Conservation (phyloP, 2,329 filamentous ascomycete genomes). For the Thermothelomyces thermophilus region DNA sequence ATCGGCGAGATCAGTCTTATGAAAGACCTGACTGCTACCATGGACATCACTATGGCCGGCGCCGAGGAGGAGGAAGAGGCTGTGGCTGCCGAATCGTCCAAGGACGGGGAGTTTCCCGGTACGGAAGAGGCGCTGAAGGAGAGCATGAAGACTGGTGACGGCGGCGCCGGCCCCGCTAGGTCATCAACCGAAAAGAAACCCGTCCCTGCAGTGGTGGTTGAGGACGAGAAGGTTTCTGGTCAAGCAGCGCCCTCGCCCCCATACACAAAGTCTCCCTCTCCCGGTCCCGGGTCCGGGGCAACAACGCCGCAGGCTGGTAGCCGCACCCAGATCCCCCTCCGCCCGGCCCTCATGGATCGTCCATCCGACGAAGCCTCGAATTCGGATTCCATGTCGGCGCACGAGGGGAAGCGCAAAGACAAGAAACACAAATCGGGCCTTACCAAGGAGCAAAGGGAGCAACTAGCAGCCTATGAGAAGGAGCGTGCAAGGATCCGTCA, state of each 20-base stretch:
- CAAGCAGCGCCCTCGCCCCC: conserved; percentile 12
- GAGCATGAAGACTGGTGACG: conserved; percentile 40
- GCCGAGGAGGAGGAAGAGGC: conserved; percentile 58
- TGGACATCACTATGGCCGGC: conserved; percentile 91
- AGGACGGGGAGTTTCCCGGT: conserved; percentile 47
- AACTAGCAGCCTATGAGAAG: conserved; percentile 78
- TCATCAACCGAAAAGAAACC: conserved; percentile 26
- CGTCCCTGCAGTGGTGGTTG: conserved; percentile 36
- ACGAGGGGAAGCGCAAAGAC: conserved; percentile 58
- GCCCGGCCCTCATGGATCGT: conserved; percentile 81
- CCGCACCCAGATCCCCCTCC: conserved; percentile 58
- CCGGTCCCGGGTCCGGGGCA: conserved; percentile 33
- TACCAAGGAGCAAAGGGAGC: conserved; percentile 87
- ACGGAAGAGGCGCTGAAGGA: conserved; percentile 51
- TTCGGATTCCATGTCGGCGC: conserved; percentile 44
- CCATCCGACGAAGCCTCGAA: conserved; percentile 71
- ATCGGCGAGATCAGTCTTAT: conserved; percentile 98
- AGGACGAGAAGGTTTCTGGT: conserved; percentile 29
- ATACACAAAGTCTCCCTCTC: conserved; percentile 29
- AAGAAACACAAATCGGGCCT: conserved; percentile 80
- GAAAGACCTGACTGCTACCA: conserved; percentile 95
- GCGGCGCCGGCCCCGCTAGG: conserved; percentile 26
- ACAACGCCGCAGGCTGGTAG: conserved; percentile 31
- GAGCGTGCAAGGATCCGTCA: conserved; percentile 79
- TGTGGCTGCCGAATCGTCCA: conserved; percentile 32